These are phyloP conservation scores for Pyrenopolyporus hunteri DNA, from an alignment of 495 filamentous ascomycete species.

Conservation along the genomic window DNA sequence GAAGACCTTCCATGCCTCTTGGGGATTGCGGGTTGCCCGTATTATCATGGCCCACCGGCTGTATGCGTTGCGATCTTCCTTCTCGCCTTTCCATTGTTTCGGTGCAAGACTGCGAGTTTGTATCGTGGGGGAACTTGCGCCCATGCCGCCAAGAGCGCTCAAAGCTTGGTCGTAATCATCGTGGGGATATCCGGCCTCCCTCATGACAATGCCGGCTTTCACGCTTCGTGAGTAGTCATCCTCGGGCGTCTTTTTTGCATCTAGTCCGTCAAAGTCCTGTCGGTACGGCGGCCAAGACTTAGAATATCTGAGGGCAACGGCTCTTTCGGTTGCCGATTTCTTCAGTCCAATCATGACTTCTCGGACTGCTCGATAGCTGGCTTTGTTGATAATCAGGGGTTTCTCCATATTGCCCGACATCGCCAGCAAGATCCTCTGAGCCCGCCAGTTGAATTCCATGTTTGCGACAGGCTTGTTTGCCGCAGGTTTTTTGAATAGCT, in stretches of 20 bases:
- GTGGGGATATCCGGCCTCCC: conserved; percentile 49
- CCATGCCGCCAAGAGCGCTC: conserved; percentile 46
- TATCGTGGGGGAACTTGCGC: conserved; percentile 46
- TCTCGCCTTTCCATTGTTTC: conserved; percentile 25
- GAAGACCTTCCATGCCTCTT: conserved; percentile 55
- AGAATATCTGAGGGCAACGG: conserved; percentile 43
- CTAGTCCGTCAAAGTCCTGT: conserved; percentile 50
- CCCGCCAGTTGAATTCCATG: conserved; percentile 53
- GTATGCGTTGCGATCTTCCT: conserved; percentile 38
- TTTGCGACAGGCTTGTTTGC: conserved; percentile 36
- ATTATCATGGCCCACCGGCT: conserved; percentile 47
- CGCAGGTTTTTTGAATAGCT: conserved; percentile 41
- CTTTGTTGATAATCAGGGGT: conserved; percentile 44
- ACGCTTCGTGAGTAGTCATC: conserved; percentile 50
- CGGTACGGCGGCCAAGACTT: conserved; percentile 56
- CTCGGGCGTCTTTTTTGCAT: conserved; percentile 48
- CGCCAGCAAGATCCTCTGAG: conserved; percentile 48
- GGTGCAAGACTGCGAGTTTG: conserved; percentile 46
- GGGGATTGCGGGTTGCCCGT: conserved; percentile 49
- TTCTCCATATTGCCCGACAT: conserved; percentile 45
- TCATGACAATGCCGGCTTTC: conserved; percentile 47
- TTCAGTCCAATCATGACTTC: conserved; percentile 47
- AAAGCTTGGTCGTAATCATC: conserved; percentile 45
- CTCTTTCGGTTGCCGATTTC: conserved; percentile 47
- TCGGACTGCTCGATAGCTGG: conserved; percentile 48